Conservation (phyloP, 331 rosid species). For the Quercus tomentella region DNA sequence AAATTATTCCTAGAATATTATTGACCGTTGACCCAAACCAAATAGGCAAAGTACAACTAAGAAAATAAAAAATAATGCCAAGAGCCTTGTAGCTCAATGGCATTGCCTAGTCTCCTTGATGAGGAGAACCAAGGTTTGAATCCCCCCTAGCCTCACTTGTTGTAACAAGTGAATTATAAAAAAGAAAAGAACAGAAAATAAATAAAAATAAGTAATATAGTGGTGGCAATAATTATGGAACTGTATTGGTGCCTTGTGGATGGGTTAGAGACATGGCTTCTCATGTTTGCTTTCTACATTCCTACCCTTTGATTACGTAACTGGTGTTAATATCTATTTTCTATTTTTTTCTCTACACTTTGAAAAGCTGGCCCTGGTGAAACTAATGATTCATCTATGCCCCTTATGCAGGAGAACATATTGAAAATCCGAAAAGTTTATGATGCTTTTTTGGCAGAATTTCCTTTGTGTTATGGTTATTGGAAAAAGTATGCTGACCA, state of each 20-base stretch:
- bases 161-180: too few species aligned
- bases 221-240: too few species aligned
- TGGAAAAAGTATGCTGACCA: constrained; percentile 99
- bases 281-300: not conserved
- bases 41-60: too few species aligned
- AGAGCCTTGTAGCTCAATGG: too few species aligned
- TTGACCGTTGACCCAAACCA: too few species aligned
- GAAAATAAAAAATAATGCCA: too few species aligned
- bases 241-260: not conserved
- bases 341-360: not conserved
- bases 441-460: constrained; percentile 90
- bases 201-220: too few species aligned
- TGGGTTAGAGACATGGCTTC: not conserved
- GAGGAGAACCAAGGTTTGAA: too few species aligned
- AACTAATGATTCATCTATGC: constrained; percentile 12
- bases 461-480: constrained; percentile 96
- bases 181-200: too few species aligned
- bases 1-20: too few species aligned
- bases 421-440: constrained; percentile 81
- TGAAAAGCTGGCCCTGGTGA: not conserved
- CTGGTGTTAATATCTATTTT: not conserved
- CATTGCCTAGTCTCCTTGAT: too few species aligned
- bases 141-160: too few species aligned
- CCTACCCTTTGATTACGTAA: not conserved
- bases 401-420: constrained; percentile 67